These are phyloP conservation scores for Pseudozyma pruni DNA, from an alignment of 1,284 basidiomycete genomes.

Conservation along the genomic window DNA sequence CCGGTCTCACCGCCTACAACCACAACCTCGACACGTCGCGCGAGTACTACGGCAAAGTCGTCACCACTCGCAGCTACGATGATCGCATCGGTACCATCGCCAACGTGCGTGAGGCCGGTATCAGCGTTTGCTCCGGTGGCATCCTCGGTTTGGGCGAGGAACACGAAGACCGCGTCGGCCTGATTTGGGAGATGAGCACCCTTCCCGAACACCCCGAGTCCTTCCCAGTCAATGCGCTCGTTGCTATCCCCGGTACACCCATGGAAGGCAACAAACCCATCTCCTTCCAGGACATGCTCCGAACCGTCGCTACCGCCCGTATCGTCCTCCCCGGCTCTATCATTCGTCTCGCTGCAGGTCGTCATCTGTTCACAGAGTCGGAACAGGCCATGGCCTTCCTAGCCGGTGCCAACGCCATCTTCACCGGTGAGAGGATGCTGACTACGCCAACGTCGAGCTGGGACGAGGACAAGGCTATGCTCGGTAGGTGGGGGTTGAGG, in stretches of 20 bases:
- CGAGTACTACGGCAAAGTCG: slow-evolving; percentile 94
- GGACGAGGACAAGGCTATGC: slow-evolving; percentile 89
- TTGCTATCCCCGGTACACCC: slow-evolving; percentile 74
- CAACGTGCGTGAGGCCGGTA: slow-evolving; percentile 91
- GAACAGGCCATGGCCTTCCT: slow-evolving; percentile 98
- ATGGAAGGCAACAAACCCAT: slow-evolving; percentile 72
- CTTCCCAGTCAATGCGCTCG: slow-evolving; percentile 96
- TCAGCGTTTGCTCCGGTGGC: slow-evolving; percentile 96
- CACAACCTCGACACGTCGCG: slow-evolving; percentile 98
- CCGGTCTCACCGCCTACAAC: slow-evolving; percentile 96
- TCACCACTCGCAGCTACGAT: slow-evolving; percentile 93
- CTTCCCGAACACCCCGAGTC: slow-evolving; percentile 96
- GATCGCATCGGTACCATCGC: slow-evolving; percentile 89
- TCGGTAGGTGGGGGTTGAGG: slow-evolving; percentile 88
- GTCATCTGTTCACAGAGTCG: slow-evolving; percentile 87
- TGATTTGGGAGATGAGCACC: slow-evolving; percentile 90
- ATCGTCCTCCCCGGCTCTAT: slow-evolving; percentile 90
- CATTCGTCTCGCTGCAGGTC: slow-evolving; percentile 92
- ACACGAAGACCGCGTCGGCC: slow-evolving; percentile 87
- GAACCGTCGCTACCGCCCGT: slow-evolving; percentile 93
- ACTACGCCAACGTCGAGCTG: slow-evolving; percentile 81
- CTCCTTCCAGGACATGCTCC: slow-evolving; percentile 81
- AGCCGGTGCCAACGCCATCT: slow-evolving; percentile 97
- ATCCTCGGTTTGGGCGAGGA: slow-evolving; percentile 94
- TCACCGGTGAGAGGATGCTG: slow-evolving; percentile 96